A percentile compares a stretch with the other conserved stretches of the same genome.
Evolutionary conservation across 805 yeast genomes (phyloP).

Genomic region (Zygotorulaspora florentina): DNA sequence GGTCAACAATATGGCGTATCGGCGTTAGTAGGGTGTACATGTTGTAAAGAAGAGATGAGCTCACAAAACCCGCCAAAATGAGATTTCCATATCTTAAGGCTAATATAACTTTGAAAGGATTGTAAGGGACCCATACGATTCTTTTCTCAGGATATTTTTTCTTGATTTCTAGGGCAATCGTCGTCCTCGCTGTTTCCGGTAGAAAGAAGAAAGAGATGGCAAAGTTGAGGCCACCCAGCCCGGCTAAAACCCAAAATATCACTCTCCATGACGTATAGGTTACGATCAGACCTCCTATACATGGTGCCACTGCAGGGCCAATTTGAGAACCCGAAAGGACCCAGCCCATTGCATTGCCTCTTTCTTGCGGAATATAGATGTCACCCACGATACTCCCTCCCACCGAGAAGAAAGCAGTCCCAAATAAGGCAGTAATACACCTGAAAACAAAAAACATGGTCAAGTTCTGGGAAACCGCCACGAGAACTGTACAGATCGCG

Average conservation of each 20-base stretch:
- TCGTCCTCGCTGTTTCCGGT: conserved; percentile 43
- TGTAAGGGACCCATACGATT: conserved; percentile 42
- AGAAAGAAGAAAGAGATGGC: conserved; percentile 38
- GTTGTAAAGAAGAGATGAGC: conserved; percentile 41
- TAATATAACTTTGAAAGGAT: conserved; percentile 44
- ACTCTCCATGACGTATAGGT: conserved; percentile 52
- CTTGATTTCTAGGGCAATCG: background rate
- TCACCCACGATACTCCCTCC: conserved; percentile 52
- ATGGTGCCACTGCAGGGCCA: conserved; percentile 52
- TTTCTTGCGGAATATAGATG: conserved; percentile 44
- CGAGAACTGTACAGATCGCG: conserved; percentile 31
- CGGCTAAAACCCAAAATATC: conserved; percentile 48
- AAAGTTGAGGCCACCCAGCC: conserved; percentile 38
- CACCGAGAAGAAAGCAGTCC: conserved; percentile 51
- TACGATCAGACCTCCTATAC: conserved; percentile 49
- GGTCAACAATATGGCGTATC: conserved; percentile 51
- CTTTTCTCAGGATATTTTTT: conserved; percentile 29
- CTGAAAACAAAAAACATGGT: conserved; percentile 54
- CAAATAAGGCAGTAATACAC: conserved; percentile 46
- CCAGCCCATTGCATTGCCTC: conserved; percentile 51
- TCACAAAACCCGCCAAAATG: conserved; percentile 41
- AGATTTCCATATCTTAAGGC: conserved; percentile 44
- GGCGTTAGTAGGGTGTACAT: conserved; percentile 55
- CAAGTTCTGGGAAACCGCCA: conserved; percentile 47
- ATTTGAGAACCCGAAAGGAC: conserved; percentile 47